Base-by-base conservation (phyloP, 2,329 filamentous ascomycete genomes). In the Microascus cirrosus region DNA sequence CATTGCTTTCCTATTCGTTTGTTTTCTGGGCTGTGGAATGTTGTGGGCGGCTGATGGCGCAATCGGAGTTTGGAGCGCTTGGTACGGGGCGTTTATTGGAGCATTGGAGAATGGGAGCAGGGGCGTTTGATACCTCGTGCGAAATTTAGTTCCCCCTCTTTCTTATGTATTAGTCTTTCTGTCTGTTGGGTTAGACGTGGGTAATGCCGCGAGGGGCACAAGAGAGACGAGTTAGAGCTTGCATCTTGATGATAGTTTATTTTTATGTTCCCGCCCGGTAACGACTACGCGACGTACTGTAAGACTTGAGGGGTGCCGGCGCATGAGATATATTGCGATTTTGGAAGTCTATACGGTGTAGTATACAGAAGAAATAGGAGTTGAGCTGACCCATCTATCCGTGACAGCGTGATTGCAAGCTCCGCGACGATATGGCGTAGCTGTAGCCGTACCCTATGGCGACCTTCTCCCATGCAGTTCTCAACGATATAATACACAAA, bases 121-220 rank as follows among this genome's bases (percentile, higher is more conserved):
- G 15, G 54, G 54, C n/a, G 54, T 55, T 48, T 18, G 25, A 42
- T 50, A 50, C 45, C 45, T 50, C 20, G n/a, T n/a, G 45, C 7
- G 7, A 22, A 20, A 24, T 5, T n/a, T 50, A 22, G n/a, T 53
- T n/a, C 8, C 24, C 28, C 22, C 50, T n/a, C 36, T 20, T 58
- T 36, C 50, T 56, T 42, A 56, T 61, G 39, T 53, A 15, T 58
- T 59, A 58, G 55, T 35, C 58, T 54, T 57, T 61, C 32, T 39
- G 34, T n/a, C 24, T 24, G 13, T 55, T 39, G 24, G 15, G 12
- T 25, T 54, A 22, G 42, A 50, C 20, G 45, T 50, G 45, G 45
- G 7, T 50, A 22, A 50, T 50, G 45, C 45, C 22, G 45, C 6
- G 22, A 50, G n/a, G 45, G 12, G 22, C n/a, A 20, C 12, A 50